A percentile compares a stretch with the other conserved stretches of the same genome.
These are phyloP conservation scores for Aaosphaeria pasadenensis DNA, from an alignment of 2,329 filamentous ascomycete species.

Conservation along the genomic window DNA sequence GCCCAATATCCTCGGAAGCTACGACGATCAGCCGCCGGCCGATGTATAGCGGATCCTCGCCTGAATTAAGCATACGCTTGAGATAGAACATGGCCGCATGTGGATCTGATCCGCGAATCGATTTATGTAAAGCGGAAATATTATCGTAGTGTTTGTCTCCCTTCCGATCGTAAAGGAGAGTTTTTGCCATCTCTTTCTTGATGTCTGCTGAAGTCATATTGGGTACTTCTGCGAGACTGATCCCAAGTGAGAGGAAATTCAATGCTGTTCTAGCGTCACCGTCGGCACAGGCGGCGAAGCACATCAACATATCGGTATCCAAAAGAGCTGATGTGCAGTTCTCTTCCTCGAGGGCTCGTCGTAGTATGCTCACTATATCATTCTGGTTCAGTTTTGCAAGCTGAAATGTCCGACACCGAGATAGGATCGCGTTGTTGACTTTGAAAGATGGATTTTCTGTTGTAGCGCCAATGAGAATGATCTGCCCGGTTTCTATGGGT, in stretches of 20 bases:
- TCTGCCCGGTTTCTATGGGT: slow-evolving; percentile 84
- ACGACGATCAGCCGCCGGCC: slow-evolving; percentile 92
- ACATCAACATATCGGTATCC: slow-evolving; percentile 72
- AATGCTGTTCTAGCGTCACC: slow-evolving; percentile 91
- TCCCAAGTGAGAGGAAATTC: slow-evolving; percentile 85
- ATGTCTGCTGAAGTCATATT: slow-evolving; percentile 71
- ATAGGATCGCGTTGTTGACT: slow-evolving; percentile 81
- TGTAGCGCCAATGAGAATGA: slow-evolving; percentile 91
- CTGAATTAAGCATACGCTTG: slow-evolving; percentile 90
- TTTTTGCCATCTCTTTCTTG: slow-evolving; percentile 82
- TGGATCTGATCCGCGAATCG: slow-evolving; percentile 79
- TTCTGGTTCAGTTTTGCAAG: slow-evolving; percentile 70
- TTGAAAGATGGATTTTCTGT: slow-evolving; percentile 98
- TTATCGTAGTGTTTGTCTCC: slow-evolving; percentile 98
- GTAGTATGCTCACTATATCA: slow-evolving; percentile 70
- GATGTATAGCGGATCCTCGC: slow-evolving; percentile 90
- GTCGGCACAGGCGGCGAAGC: slow-evolving; percentile 83
- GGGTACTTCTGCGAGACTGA: slow-evolving; percentile 67
- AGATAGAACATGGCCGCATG: slow-evolving; percentile 94
- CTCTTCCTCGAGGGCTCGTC: slow-evolving; percentile 69
- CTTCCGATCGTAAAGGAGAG: slow-evolving; percentile 88
- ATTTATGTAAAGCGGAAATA: slow-evolving; percentile 96
- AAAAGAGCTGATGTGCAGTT: slow-evolving; percentile 56
- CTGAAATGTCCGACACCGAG: slow-evolving; percentile 87
- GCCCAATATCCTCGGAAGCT: slow-evolving; percentile 87